Base-by-base conservation (phyloP, 2,329 filamentous ascomycete species). In the Thermothelomyces thermophilus region DNA sequence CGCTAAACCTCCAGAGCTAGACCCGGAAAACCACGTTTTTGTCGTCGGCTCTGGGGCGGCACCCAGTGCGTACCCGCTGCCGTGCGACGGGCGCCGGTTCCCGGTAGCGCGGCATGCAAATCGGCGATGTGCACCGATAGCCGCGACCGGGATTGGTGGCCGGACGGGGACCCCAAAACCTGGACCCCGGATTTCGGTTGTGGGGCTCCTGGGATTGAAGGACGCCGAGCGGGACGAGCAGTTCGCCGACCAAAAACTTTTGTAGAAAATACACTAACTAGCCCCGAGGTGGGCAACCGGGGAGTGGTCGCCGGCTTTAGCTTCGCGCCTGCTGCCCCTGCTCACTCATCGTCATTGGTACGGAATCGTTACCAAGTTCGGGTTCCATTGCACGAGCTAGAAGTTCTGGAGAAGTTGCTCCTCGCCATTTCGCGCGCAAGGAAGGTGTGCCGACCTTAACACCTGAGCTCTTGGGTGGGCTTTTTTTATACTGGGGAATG, bases 221-320 rank as follows among this genome's bases (percentile, higher is more conserved):
- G 49, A 46, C 36, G 36, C 48, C 48, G 42, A 50, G 16, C 22
- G 5, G 24, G 45, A 20, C 17, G 28, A 20, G 22, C 37, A 42
- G 26, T 14, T 51, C 48, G 48, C 48, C 48, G 48, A 51, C 37
- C 48, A 46, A 10, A 33, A 37, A n/a, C n/a, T n/a, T n/a, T n/a
- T n/a, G n/a, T n/a, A n/a, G n/a, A 37, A 37, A 13, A 7, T 19
- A 19, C 24, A 14, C 28, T n/a, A 24, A n/a, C 33, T 33, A 19
- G 20, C 6, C 22, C 41, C 30, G 41, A 33, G 41, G 9, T 26
- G 24, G 24, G n/a, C n/a, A 26, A 5, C 24, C 24, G 9, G 9
- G 24, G 24, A 26, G 24, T 26, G 24, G 24, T 26, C 24, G 24
- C 24, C 24, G 24, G 24, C 9, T 26, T 26, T 5, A 5, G 24